Conservation (phyloP, 352 stramenopile species). For the Phytophthora nicotianae region DNA sequence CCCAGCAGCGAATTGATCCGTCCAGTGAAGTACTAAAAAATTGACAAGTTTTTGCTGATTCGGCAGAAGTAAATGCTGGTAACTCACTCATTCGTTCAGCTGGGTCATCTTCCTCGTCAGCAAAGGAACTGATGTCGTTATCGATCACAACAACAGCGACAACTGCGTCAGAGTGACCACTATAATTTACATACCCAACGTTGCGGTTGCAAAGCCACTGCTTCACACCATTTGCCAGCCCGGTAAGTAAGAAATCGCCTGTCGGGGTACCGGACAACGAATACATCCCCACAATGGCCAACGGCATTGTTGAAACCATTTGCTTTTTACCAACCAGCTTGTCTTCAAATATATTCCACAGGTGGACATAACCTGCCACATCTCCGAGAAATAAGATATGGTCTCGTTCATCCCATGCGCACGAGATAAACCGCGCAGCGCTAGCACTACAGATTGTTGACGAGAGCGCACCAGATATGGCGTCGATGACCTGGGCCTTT, state of each 20-base stretch:
- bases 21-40: conserved; percentile 78
- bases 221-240: conserved; percentile 49
- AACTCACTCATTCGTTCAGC: not conserved
- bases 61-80: not conserved
- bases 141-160: conserved; percentile 49
- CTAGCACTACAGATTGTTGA: conserved; percentile 59
- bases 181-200: conserved; percentile 61
- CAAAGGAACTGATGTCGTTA: conserved; percentile 14
- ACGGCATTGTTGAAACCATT: conserved; percentile 26
- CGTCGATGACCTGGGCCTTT: conserved; percentile 73
- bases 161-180: conserved; percentile 55
- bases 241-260: conserved; percentile 55
- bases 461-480: conserved; percentile 60
- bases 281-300: conserved; percentile 24
- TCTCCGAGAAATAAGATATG: conserved; percentile 67
- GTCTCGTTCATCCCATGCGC: conserved; percentile 57
- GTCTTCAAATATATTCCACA: conserved; percentile 77
- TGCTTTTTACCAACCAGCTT: conserved; percentile 51
- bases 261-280: conserved; percentile 3
- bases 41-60: conserved; percentile 30
- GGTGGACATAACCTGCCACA: conserved; percentile 47
- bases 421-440: conserved; percentile 58
- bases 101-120: conserved; percentile 24
- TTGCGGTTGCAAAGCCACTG: conserved; percentile 70
- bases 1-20: conserved; percentile 78